These are phyloP conservation scores for Paecilomyces fulvus DNA, from an alignment of 2,329 filamentous ascomycete genomes.

Conservation along the genomic window DNA sequence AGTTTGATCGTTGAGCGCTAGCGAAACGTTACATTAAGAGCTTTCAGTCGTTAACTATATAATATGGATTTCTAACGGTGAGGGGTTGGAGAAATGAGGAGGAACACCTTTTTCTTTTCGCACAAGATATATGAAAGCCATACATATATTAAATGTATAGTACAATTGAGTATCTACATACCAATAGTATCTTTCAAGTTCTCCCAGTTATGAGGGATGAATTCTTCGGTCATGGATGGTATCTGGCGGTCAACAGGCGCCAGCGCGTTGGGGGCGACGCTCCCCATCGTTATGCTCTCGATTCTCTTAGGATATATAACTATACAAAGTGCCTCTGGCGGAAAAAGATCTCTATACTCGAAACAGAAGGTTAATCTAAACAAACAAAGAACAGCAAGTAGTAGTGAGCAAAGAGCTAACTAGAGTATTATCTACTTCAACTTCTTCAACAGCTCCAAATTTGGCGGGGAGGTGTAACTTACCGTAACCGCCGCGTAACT, in stretches of 20 bases:
- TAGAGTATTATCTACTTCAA: no score
- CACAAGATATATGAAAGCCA: background rate
- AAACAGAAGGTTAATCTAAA: background rate
- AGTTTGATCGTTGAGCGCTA: no score
- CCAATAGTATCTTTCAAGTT: conserved; percentile 45
- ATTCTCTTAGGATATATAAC: background rate
- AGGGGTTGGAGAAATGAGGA: background rate
- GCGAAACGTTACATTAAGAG: no score
- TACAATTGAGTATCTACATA: conserved; percentile 18
- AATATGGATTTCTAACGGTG: background rate
- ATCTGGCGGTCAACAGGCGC: conserved; percentile 40
- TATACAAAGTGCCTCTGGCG: background rate
- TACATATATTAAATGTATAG: background rate
- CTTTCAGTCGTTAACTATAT: no score
- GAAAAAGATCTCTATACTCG: background rate
- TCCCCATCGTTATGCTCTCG: background rate
- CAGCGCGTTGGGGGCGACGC: background rate
- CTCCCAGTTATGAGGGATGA: conserved; percentile 44
- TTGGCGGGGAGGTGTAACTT: background rate
- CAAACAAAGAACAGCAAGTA: background rate
- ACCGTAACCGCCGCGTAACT: background rate
- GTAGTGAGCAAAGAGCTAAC: background rate
- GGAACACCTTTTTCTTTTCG: background rate
- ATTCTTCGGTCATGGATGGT: conserved; percentile 44
- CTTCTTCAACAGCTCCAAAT: background rate